These are phyloP conservation scores for Plasmopara muralis DNA, from an alignment of 352 stramenopile genomes.

Conservation along the genomic window DNA sequence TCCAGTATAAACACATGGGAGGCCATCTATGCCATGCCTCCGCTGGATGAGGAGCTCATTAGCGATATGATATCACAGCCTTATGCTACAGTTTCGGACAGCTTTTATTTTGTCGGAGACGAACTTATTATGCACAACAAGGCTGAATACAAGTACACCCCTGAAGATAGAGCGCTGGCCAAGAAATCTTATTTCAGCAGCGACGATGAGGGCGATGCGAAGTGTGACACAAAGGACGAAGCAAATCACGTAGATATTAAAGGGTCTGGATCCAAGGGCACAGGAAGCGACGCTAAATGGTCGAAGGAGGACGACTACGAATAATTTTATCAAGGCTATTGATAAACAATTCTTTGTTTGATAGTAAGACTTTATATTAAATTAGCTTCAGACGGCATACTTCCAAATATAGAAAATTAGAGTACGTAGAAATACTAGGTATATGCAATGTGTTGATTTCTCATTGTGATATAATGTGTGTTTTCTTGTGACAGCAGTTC, in stretches of 20 bases:
- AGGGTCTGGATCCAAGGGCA: slow-evolving; percentile 28
- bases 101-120: slow-evolving; percentile 95
- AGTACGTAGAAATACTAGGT: too few relatives aligned
- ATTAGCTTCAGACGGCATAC: too few relatives aligned
- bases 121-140: slow-evolving; percentile 89
- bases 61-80: slow-evolving; percentile 91
- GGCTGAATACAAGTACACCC: slow-evolving; percentile 71
- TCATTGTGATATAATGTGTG: too few relatives aligned
- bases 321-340: slow-evolving; percentile 30
- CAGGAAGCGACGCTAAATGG: slow-evolving; percentile 58
- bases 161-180: slow-evolving; percentile 84
- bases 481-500: too few relatives aligned
- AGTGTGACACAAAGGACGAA: slow-evolving; percentile 43
- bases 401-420: too few relatives aligned
- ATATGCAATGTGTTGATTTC: too few relatives aligned
- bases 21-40: too few relatives aligned
- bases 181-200: slow-evolving; percentile 89
- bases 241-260: slow-evolving; percentile 52
- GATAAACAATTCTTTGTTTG: too few relatives aligned
- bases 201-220: slow-evolving; percentile 73
- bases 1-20: slow-evolving; percentile 32
- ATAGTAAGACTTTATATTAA: too few relatives aligned
- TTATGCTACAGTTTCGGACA: slow-evolving; percentile 92
- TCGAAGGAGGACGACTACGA: slow-evolving; percentile 90
- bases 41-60: slow-evolving; percentile 50